Base-by-base conservation (phyloP, 805 yeast species). In the Nakazawaea peltata region DNA sequence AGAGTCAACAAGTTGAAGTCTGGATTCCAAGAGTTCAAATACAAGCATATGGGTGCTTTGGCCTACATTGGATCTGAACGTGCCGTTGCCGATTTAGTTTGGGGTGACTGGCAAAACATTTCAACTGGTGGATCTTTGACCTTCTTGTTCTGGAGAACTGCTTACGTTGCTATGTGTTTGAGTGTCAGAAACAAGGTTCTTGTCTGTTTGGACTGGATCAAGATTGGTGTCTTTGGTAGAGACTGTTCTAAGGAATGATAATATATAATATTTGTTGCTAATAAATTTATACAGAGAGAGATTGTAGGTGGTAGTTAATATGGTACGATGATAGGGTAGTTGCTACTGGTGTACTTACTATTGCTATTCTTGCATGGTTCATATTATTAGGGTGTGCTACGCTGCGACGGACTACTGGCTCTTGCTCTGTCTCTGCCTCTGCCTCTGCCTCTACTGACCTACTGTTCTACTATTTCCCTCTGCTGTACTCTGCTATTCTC, bases 1-100 rank as follows among this genome's bases (percentile, higher is more conserved):
- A 72, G 69, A 44, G 59, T 77, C 48, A 48, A 49, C 26, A 60
- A 58, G 37, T 44, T 59, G 40, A 61, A 54, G 52, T 54, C 36
- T 65, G 60, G 43, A 56, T 71, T 46, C 65, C 69, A 41, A 39
- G 77, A 80, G 36, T 88, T 90, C 67, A 69, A 69, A 48, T 88
- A 88, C 67, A 67, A 76, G 43, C 95, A 88, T 65, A 82, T 81
- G 65, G 97, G 97, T 60, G 76, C 97, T 21, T 69, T 88, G 47
- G 97, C 97, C 28, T 88, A 88, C 68, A 81, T 88, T 57, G 97
- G 97, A 48, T 67, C 80, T 22, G 97, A 88, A 57, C 72, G 79
- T 59, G 97, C 97, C 33, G 87, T 88, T 51, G 97, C 97, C 32
- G 97, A 88, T 56, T 67, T 90, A 50, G 73, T 78, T 19, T 69